Percentiles rank a stretch among this genome's conserved stretches.
phyloP scores from a whole-genome alignment of 805 yeast species.

The Kuraishia molischiana region DNA sequence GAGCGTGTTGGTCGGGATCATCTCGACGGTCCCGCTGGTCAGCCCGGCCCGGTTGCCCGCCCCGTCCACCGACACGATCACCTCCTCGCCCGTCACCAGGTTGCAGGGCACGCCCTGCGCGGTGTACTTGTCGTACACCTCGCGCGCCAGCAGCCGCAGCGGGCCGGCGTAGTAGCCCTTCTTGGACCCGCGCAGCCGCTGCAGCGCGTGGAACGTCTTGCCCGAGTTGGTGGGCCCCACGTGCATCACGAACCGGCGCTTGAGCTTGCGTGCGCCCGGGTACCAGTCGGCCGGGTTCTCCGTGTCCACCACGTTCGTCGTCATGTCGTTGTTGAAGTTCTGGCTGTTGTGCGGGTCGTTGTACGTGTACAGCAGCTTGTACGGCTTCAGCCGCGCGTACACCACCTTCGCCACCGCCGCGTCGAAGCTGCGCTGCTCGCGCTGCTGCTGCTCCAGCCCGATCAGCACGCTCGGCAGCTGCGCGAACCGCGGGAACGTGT shows the following conservation, averaged over 20 bases:
- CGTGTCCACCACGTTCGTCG: conserved; percentile 24
- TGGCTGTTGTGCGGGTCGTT: conserved; percentile 1
- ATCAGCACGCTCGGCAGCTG: not conserved
- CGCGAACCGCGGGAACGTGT: not conserved
- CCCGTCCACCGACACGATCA: conserved; percentile 58
- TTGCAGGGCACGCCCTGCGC: conserved; percentile 63
- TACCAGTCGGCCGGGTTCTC: conserved; percentile 68
- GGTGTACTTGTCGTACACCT: conserved; percentile 76
- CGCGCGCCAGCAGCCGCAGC: conserved; percentile 79
- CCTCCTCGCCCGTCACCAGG: conserved; percentile 92
- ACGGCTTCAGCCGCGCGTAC: not conserved
- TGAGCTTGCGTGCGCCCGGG: conserved; percentile 75
- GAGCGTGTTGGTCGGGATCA: conserved; percentile 61
- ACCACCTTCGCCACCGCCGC: not conserved
- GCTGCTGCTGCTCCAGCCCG: not conserved
- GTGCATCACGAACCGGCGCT: conserved; percentile 78
- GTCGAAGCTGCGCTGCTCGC: not conserved
- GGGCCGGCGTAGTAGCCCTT: conserved; percentile 95
- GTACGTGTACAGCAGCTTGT: conserved; percentile 1
- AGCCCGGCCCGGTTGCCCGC: conserved; percentile 66
- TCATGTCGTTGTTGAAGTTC: conserved; percentile 2
- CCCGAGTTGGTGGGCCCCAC: conserved; percentile 98
- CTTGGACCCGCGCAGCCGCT: conserved; percentile 51
- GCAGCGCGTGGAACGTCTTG: conserved; percentile 77
- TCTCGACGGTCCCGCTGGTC: conserved; percentile 87